These are phyloP conservation scores for Butyriboletus loyo DNA, from an alignment of 768 basidiomycete species.

Conservation along the genomic window DNA sequence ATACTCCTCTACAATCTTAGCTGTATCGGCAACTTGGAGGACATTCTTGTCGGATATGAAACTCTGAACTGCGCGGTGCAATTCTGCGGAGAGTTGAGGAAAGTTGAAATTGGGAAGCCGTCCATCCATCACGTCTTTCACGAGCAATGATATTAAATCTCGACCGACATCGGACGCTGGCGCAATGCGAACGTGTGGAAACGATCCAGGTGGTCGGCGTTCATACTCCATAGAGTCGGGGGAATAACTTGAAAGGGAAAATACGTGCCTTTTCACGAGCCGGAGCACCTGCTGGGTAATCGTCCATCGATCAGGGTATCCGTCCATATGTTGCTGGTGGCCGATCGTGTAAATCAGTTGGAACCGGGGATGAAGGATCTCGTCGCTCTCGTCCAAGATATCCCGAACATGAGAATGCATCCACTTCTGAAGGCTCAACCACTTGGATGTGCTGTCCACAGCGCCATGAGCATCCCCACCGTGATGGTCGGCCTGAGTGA, in stretches of 20 bases:
- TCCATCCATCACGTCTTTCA: slow-evolving; percentile 6
- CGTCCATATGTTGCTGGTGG: slow-evolving; percentile 17
- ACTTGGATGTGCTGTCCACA: neutral
- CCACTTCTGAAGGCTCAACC: slow-evolving; percentile 18
- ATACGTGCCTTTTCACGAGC: slow-evolving; percentile 7
- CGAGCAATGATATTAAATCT: neutral
- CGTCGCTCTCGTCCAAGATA: slow-evolving; percentile 23
- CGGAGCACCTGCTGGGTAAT: slow-evolving; percentile 26
- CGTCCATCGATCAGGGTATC: slow-evolving; percentile 28
- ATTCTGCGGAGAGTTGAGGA: neutral
- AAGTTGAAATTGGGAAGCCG: slow-evolving; percentile 11
- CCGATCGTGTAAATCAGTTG: slow-evolving; percentile 25
- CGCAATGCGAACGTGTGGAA: slow-evolving; percentile 8
- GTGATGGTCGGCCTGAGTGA: accelerated
- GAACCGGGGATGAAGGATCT: slow-evolving; percentile 21
- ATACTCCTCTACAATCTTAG: slow-evolving; percentile 1
- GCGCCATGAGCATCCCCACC: neutral
- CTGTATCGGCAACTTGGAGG: neutral
- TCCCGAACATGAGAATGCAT: slow-evolving; percentile 13
- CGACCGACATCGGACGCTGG: neutral
- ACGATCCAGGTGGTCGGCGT: neutral
- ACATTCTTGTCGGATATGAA: slow-evolving; percentile 9
- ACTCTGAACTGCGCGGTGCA: neutral
- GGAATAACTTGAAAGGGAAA: neutral
- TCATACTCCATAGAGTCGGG: slow-evolving; percentile 2